phyloP scores from a whole-genome alignment of 257 asterid genomes.

The Petrea volubilis region DNA sequence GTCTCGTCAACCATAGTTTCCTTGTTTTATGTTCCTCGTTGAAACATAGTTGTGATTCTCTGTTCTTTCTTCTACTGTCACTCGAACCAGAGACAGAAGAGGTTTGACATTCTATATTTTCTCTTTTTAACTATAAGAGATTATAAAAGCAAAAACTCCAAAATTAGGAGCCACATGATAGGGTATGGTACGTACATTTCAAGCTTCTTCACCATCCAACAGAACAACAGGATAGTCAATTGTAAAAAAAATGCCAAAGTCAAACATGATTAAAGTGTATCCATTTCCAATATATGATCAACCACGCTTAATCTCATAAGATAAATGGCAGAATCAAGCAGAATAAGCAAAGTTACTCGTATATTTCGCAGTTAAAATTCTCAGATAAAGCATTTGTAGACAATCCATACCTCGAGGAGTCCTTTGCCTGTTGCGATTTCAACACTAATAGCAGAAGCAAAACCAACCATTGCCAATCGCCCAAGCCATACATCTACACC shows the following conservation, averaged over 20 bases:
- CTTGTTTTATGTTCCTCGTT: background rate
- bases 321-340: background rate
- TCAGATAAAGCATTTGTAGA: background rate
- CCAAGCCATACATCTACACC: conserved; percentile 89
- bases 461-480: conserved; percentile 81
- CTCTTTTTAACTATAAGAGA: background rate
- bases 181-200: no score
- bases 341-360: background rate
- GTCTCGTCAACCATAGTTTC: background rate
- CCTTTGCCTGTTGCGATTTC: conserved; percentile 90
- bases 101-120: background rate
- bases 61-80: background rate
- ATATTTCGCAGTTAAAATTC: no score
- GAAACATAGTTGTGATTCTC: background rate
- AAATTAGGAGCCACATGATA: background rate
- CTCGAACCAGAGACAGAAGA: background rate
- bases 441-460: conserved; percentile 70
- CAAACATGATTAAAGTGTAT: background rate
- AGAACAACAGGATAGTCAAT: background rate
- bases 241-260: background rate
- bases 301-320: background rate
- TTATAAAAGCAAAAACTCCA: background rate
- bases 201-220: background rate
- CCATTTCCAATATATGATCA: no score
- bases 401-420: conserved; percentile 43